Conservation (phyloP, 2,329 filamentous ascomycete genomes). For the Hypomyces perniciosus region DNA sequence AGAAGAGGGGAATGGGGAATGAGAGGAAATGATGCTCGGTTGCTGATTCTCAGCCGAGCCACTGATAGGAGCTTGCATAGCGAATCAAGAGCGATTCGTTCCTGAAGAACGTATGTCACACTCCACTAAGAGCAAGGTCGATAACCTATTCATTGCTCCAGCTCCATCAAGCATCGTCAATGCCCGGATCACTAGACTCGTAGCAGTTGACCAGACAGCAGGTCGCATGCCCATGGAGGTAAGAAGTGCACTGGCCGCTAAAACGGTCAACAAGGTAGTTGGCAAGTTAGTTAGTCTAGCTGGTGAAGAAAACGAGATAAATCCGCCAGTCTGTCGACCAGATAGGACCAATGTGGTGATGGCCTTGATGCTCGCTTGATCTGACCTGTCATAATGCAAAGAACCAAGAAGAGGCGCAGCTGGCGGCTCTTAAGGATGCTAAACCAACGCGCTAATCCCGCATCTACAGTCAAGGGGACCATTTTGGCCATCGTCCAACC, state of each 20-base stretch:
- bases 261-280: background rate
- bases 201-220: background rate
- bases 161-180: background rate
- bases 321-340: conserved; percentile 1
- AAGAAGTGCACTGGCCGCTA: background rate
- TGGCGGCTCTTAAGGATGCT: conserved; percentile 1
- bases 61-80: background rate
- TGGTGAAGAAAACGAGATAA: conserved; percentile 3
- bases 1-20: background rate
- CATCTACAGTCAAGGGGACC: conserved; percentile 12
- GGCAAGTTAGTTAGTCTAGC: background rate
- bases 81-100: background rate
- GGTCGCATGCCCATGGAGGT: background rate
- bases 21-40: background rate
- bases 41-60: conserved; percentile 7
- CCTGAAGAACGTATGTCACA: background rate
- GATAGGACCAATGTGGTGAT: background rate
- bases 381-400: conserved; percentile 4
- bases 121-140: background rate
- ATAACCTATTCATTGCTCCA: background rate
- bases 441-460: conserved; percentile 26
- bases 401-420: conserved; percentile 9
- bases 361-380: background rate
- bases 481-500: conserved; percentile 1
- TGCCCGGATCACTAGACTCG: background rate